Percentiles rank a stretch among this genome's conserved stretches.
Conservation (phyloP, 164 flowering plant genomes). For the Vitis amurensis region DNA sequence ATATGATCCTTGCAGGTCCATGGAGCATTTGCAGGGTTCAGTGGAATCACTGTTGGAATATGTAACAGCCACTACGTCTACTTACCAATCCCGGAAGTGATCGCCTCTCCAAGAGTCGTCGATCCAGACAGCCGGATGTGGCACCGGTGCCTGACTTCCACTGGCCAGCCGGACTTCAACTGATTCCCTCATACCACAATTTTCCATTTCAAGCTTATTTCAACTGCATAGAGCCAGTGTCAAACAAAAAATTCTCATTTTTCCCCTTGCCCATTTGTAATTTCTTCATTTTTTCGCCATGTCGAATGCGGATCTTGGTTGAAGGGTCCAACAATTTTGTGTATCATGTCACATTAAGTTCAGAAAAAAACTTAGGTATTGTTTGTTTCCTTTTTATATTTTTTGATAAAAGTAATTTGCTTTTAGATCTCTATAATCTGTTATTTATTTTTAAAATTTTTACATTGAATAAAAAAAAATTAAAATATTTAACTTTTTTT, state of each 20-base stretch:
- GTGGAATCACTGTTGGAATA: slow-evolving; percentile 51
- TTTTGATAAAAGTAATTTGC: too few species aligned
- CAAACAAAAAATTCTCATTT: too few species aligned
- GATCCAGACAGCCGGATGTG: slow-evolving; percentile 48
- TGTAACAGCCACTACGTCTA: slow-evolving; percentile 53
- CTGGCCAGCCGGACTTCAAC: slow-evolving; percentile 54
- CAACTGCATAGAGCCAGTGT: too few species aligned
- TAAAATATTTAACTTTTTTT: too few species aligned
- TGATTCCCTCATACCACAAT: not conserved
- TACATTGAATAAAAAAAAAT: too few species aligned
- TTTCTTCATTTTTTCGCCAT: not conserved
- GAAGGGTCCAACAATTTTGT: not conserved
- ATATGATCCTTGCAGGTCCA: slow-evolving; percentile 36
- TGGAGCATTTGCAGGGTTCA: slow-evolving; percentile 56
- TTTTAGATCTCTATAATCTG: too few species aligned
- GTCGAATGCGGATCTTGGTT: not conserved
- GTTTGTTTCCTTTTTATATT: too few species aligned
- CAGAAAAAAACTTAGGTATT: too few species aligned
- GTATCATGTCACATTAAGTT: not conserved
- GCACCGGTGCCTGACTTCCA: slow-evolving; percentile 53
- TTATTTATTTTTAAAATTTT: too few species aligned
- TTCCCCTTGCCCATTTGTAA: not conserved
- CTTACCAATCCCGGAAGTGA: slow-evolving; percentile 53
- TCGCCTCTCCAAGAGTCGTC: slow-evolving; percentile 37
- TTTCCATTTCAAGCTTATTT: too few species aligned